Evolutionary conservation across 2,329 filamentous ascomycete species (phyloP).

Genomic region (Xylogone sp.): DNA sequence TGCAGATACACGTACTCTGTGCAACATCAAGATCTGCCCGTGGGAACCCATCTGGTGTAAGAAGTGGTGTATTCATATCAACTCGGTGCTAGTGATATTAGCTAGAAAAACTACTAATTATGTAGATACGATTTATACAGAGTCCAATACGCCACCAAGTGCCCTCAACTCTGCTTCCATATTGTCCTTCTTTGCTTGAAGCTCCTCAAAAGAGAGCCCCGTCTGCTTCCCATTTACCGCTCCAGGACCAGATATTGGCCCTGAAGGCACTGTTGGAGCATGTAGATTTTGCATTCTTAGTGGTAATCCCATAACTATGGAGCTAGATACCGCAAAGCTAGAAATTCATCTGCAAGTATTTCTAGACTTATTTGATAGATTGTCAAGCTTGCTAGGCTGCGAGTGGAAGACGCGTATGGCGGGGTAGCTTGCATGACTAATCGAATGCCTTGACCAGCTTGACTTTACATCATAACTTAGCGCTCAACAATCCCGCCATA

Average conservation of each 20-base stretch:
- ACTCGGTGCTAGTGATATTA: constrained; percentile 69
- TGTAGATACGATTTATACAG: constrained; percentile 51
- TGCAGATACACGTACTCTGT: constrained; percentile 61
- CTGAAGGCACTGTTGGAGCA: constrained; percentile 70
- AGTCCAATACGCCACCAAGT: constrained; percentile 81
- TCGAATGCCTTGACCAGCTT: neutral
- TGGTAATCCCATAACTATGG: constrained; percentile 22
- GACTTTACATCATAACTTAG: too few relatives aligned
- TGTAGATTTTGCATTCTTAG: constrained; percentile 61
- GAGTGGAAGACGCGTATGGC: neutral
- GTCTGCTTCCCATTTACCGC: constrained; percentile 57
- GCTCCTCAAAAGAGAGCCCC: constrained; percentile 69
- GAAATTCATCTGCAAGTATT: neutral
- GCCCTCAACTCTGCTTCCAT: constrained; percentile 85
- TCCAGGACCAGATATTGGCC: constrained; percentile 61
- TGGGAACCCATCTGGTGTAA: constrained; percentile 88
- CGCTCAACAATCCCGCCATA: too few relatives aligned
- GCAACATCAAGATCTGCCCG: constrained; percentile 91
- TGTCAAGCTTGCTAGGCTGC: neutral
- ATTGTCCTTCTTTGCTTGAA: constrained; percentile 79
- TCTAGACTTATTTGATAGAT: neutral
- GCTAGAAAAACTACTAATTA: neutral
- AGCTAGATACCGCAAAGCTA: neutral
- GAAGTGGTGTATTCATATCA: constrained; percentile 83
- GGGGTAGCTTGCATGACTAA: neutral